Evolutionary conservation across 129 eudicot species (phyloP), one percentile per base, ranked within the genome.

Genomic region (Ambrosia trifida): DNA sequence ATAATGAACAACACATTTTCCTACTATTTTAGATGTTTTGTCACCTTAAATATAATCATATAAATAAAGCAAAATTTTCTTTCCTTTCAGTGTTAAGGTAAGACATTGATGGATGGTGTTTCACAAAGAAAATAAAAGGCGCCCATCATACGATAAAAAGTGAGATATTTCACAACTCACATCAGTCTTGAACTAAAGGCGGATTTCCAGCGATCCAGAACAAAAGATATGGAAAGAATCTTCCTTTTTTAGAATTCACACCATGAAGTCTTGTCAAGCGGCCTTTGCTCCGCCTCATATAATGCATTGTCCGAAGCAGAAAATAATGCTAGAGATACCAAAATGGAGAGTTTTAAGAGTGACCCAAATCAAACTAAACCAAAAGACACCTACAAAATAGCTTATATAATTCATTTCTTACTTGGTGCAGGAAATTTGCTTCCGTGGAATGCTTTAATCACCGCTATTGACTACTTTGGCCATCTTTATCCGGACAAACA

Each of bases 401-500:
- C 91, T 8, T 91, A 91, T 36, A 70, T 81, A n/a, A 67, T 91
- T 79, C 91, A 88, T 70, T 91, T 91, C 77, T 70, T 91, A 61
- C 94, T 91, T 51, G 97, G 97, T n/a, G 97, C 96, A 8, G 97
- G 97, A 30, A 91, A 84, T 70, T 81, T 91, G 70, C 87, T 91
- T 57, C 97, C 97, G 4, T 91, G 97, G 97, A 91, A 88, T 64
- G 89, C 96, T 41, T 77, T 88, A 9, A 91, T 91, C 76, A 91
- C 97, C 17, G 96, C 96, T 11, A 78, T 88, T 3, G 97, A 91
- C 56, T 91, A 88, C 71, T 91, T 91, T 56, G 84, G 89, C 30
- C 54, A 83, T 69, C 85, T 88, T 68, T 91, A 88, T 71, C 96
- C 97, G 0, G 32, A 50, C 11, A 79, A 75, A 74, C 94, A 91